Conservation (phyloP, 177 flowering plant species). For the Vitis hybrid region DNA sequence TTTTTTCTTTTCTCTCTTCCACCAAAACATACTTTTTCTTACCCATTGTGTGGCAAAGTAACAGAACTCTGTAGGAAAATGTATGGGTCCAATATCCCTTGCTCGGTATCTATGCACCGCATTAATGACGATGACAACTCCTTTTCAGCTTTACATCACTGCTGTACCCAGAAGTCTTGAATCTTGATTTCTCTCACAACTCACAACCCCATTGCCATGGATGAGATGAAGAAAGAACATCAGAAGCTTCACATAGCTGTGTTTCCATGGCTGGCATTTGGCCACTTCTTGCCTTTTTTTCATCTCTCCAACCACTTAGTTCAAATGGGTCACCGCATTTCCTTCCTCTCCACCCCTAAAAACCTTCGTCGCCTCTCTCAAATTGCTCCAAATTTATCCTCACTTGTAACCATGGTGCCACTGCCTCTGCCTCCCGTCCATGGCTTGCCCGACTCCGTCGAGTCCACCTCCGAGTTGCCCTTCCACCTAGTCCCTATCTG, state of each 20-base stretch:
- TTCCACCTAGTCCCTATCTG: conserved; percentile 1
- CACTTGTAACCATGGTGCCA: neutral
- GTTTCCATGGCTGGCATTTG: conserved; percentile 22
- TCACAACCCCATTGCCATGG: too few relatives aligned
- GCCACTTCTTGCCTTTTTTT: conserved; percentile 16
- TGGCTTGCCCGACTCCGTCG: conserved; percentile 14
- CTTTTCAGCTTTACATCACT: too few relatives aligned
- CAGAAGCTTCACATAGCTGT: conserved; percentile 14
- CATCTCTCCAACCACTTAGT: conserved; percentile 14
- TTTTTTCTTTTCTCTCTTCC: too few relatives aligned
- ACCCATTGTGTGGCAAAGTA: too few relatives aligned
- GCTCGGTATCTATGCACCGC: too few relatives aligned
- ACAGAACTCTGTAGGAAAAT: too few relatives aligned
- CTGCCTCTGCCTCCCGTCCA: conserved; percentile 20
- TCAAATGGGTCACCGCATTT: conserved; percentile 11
- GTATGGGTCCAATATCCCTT: too few relatives aligned
- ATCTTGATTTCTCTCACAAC: too few relatives aligned
- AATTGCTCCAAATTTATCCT: conserved; percentile 3
- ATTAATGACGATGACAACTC: too few relatives aligned
- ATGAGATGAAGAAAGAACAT: too few relatives aligned
- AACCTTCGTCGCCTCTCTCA: conserved; percentile 9
- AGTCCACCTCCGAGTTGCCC: conserved; percentile 26
- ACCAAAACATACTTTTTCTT: too few relatives aligned
- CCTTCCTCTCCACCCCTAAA: conserved; percentile 15
- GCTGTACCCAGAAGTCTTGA: too few relatives aligned